phyloP scores from a whole-genome alignment of 129 eudicot genomes.

The Tanacetum coccineum region DNA sequence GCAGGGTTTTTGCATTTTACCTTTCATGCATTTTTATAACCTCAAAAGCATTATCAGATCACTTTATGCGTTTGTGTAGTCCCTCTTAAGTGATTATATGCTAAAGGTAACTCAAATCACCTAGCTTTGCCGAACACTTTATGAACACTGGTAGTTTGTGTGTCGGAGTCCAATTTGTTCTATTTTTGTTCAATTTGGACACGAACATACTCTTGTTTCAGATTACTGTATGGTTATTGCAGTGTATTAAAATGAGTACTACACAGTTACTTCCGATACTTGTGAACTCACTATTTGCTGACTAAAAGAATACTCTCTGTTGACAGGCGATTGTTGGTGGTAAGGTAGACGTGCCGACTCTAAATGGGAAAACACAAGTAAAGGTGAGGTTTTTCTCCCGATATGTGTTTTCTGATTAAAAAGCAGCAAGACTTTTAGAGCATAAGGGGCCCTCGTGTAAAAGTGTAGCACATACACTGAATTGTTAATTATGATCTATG shows the following conservation, averaged over 20 bases:
- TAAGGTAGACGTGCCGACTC: constrained; percentile 83
- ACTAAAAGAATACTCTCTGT: constrained; percentile 6
- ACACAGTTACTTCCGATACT: neutral
- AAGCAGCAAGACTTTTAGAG: neutral
- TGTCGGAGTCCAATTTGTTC: constrained; percentile 13
- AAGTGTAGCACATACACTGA: too few relatives aligned
- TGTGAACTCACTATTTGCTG: neutral
- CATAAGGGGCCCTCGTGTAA: neutral
- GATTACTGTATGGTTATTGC: neutral
- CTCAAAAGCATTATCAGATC: too few relatives aligned
- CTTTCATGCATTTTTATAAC: too few relatives aligned
- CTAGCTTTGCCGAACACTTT: too few relatives aligned
- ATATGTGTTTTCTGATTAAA: neutral
- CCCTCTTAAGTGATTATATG: too few relatives aligned
- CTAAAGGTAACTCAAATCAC: too few relatives aligned
- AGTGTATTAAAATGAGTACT: neutral
- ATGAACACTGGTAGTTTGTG: too few relatives aligned
- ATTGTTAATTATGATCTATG: too few relatives aligned
- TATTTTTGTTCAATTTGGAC: too few relatives aligned
- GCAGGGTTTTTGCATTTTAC: too few relatives aligned
- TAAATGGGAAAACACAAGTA: constrained; percentile 60
- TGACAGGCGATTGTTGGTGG: constrained; percentile 92
- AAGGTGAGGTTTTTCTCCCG: constrained; percentile 43
- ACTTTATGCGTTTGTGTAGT: too few relatives aligned
- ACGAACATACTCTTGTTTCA: too few relatives aligned